These are phyloP conservation scores for Quercus bicolor DNA, from an alignment of 306 rosid genomes.

Conservation along the genomic window DNA sequence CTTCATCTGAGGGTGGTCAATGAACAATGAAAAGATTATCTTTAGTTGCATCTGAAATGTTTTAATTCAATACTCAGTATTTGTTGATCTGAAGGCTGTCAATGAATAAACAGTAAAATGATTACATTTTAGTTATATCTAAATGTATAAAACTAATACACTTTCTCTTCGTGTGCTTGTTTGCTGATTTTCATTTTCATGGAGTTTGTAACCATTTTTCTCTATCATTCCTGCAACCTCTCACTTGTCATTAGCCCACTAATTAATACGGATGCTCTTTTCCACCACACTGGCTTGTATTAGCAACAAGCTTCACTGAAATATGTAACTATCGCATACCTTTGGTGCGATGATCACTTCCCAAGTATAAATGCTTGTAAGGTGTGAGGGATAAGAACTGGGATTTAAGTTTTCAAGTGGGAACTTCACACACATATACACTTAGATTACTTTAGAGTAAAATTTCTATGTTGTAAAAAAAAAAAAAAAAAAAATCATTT, in stretches of 20 bases:
- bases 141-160: not conserved
- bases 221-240: not conserved
- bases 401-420: accelerated
- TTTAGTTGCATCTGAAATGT: not conserved
- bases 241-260: not conserved
- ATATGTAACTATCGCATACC: too few relatives aligned
- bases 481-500: too few relatives aligned
- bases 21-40: not conserved
- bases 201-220: not conserved
- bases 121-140: not conserved
- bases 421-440: too few relatives aligned
- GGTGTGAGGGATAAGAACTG: accelerated
- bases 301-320: not conserved
- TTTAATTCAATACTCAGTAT: not conserved
- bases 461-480: too few relatives aligned
- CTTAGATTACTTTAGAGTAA: too few relatives aligned
- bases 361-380: accelerated
- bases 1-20: not conserved
- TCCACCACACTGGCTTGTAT: not conserved
- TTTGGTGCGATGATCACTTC: accelerated
- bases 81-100: not conserved
- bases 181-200: not conserved
- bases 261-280: not conserved
- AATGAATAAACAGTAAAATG: not conserved
- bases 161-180: not conserved